Conservation (phyloP, 257 asterid species). For the Agastache rugosa region DNA sequence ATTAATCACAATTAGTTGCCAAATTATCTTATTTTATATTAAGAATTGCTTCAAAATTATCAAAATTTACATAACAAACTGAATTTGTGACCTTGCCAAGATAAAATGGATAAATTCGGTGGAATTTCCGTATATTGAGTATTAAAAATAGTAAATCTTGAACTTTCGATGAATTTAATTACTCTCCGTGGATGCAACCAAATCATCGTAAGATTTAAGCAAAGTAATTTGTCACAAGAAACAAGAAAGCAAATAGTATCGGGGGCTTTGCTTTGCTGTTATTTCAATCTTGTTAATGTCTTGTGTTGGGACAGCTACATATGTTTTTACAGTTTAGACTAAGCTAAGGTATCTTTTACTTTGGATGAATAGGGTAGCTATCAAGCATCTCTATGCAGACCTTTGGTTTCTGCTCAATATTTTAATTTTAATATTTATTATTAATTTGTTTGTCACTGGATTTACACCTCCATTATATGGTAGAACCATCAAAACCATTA, state of each 20-base stretch:
- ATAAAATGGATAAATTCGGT: too few relatives aligned
- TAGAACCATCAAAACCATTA: background rate
- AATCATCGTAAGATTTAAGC: too few relatives aligned
- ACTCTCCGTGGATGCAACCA: too few relatives aligned
- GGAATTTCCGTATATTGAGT: too few relatives aligned
- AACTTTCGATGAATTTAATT: too few relatives aligned
- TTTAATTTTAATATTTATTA: background rate
- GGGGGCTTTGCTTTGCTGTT: conserved; percentile 7
- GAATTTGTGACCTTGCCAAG: background rate
- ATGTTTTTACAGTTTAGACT: conserved; percentile 14
- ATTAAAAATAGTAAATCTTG: too few relatives aligned
- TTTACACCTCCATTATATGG: background rate
- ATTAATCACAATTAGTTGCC: background rate
- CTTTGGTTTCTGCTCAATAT: background rate
- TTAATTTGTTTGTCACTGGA: background rate
- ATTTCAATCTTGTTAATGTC: conserved; percentile 28
- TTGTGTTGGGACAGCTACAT: conserved; percentile 24
- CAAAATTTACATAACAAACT: background rate
- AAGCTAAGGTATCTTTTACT: conserved; percentile 18
- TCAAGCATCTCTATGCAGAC: conserved; percentile 20
- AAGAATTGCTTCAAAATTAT: background rate
- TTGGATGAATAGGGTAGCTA: conserved; percentile 27
- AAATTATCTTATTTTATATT: background rate
- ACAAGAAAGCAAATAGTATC: conserved; percentile 22
- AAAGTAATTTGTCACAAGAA: background rate